A percentile compares a stretch with the other conserved stretches of the same genome.
Conservation (phyloP, 148 eudicot genomes). For the Rhododendron henanense region DNA sequence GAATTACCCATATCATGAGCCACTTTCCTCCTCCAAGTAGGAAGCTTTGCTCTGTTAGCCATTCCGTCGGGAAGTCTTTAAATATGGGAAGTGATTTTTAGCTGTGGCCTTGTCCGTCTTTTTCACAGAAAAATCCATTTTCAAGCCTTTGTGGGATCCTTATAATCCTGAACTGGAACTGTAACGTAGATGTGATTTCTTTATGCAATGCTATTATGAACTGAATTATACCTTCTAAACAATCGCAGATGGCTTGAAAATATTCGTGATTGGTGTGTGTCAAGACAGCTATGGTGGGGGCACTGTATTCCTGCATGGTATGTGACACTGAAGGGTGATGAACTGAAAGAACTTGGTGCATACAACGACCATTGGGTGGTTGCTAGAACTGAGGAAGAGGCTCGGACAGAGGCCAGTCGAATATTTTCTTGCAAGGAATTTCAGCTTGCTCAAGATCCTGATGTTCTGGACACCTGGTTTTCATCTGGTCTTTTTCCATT, state of each 20-base stretch:
- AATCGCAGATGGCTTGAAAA: slow-evolving; percentile 88
- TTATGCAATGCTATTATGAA: not conserved
- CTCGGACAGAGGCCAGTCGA: slow-evolving; percentile 52
- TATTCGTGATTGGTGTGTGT: slow-evolving; percentile 95
- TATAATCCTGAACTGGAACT: not conserved
- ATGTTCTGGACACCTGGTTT: slow-evolving; percentile 96
- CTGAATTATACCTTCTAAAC: slow-evolving; percentile 5
- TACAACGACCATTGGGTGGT: slow-evolving; percentile 90
- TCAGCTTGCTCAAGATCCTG: slow-evolving; percentile 82
- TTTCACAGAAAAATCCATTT: not conserved
- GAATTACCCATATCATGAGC: not conserved
- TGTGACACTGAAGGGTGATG: slow-evolving; percentile 70
- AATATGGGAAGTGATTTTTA: not conserved
- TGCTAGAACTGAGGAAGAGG: slow-evolving; percentile 71
- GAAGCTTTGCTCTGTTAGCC: not conserved
- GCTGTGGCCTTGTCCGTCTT: not conserved
- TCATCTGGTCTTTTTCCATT: slow-evolving; percentile 91
- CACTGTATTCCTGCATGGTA: slow-evolving; percentile 97
- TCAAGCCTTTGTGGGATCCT: not conserved
- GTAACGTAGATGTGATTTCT: slow-evolving; percentile 2
- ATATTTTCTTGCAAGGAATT: slow-evolving; percentile 57
- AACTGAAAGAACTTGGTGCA: slow-evolving; percentile 71
- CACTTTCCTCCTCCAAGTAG: not conserved
- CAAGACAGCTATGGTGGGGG: slow-evolving; percentile 99
- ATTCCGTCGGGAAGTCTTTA: not conserved